Evolutionary conservation across 2,329 filamentous ascomycete species (phyloP).

Genomic region (Colletotrichum sansevieriae): DNA sequence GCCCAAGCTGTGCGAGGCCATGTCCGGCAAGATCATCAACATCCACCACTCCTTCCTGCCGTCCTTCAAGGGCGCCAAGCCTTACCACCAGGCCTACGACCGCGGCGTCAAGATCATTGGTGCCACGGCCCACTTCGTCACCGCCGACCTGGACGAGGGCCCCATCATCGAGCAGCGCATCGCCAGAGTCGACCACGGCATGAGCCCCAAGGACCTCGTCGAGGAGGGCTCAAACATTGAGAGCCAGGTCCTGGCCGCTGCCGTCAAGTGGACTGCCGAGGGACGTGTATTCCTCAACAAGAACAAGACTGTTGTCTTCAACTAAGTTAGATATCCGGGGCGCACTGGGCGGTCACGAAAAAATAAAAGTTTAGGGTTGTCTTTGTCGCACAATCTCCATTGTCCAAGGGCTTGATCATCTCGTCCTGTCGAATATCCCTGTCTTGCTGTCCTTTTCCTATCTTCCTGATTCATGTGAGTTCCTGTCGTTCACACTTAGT

Average conservation of each 20-base stretch:
- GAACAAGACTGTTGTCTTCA: conserved; percentile 84
- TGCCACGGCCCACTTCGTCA: conserved; percentile 88
- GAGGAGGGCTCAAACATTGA: conserved; percentile 87
- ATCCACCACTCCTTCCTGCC: conserved; percentile 92
- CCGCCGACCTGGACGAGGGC: conserved; percentile 85
- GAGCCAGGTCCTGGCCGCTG: conserved; percentile 83
- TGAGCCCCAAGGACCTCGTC: conserved; percentile 81
- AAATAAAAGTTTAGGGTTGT: conserved; percentile 18
- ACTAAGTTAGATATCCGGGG: conserved; percentile 45
- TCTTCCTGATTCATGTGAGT: too few species aligned
- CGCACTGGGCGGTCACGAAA: not conserved
- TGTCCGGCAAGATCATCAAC: conserved; percentile 91
- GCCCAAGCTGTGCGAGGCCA: conserved; percentile 78
- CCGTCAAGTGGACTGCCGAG: conserved; percentile 88
- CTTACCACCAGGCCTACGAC: conserved; percentile 89
- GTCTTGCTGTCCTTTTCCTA: too few species aligned
- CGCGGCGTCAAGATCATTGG: conserved; percentile 91
- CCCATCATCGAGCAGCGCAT: conserved; percentile 91
- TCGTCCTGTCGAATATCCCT: too few species aligned
- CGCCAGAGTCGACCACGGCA: conserved; percentile 79
- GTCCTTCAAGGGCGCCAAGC: conserved; percentile 88
- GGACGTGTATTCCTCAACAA: conserved; percentile 82
- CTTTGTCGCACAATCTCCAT: not conserved
- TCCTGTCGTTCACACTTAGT: too few species aligned
- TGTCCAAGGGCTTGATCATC: too few species aligned